Evolutionary conservation across 345 rosid species (phyloP).

Genomic region (Jatropha curcas): DNA sequence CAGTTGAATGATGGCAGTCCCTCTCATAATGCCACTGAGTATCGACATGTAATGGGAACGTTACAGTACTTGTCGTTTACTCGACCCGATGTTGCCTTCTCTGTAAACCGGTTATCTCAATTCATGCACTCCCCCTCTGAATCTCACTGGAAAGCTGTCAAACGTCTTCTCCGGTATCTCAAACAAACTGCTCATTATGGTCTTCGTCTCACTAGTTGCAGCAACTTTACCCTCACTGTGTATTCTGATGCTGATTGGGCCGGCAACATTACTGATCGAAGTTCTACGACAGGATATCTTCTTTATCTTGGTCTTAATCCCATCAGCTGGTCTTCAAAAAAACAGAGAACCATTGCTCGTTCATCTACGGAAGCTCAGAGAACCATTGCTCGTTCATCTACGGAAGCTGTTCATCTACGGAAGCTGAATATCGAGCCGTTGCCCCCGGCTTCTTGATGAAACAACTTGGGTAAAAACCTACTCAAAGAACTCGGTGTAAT

Average conservation of each 20-base stretch:
- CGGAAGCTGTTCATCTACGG: too few species aligned
- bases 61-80: background rate
- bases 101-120: background rate
- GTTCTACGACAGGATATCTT: background rate
- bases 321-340: too few species aligned
- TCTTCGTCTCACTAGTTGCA: background rate
- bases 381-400: too few species aligned
- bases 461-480: conserved; percentile 3
- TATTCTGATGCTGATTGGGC: background rate
- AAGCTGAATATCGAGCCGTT: background rate
- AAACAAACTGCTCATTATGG: background rate
- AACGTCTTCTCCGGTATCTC: background rate
- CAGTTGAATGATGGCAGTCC: too few species aligned
- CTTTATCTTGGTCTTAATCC: too few species aligned
- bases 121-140: too few species aligned
- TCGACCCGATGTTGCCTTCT: background rate
- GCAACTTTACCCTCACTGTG: background rate
- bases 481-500: background rate
- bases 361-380: too few species aligned
- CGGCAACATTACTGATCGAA: background rate
- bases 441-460: background rate
- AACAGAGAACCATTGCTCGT: too few species aligned
- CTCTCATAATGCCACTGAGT: too few species aligned
- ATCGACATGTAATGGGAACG: too few species aligned
- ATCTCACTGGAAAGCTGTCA: background rate